Conservation (phyloP, 2,329 filamentous ascomycete species). For the Fusarium pilosicola region DNA sequence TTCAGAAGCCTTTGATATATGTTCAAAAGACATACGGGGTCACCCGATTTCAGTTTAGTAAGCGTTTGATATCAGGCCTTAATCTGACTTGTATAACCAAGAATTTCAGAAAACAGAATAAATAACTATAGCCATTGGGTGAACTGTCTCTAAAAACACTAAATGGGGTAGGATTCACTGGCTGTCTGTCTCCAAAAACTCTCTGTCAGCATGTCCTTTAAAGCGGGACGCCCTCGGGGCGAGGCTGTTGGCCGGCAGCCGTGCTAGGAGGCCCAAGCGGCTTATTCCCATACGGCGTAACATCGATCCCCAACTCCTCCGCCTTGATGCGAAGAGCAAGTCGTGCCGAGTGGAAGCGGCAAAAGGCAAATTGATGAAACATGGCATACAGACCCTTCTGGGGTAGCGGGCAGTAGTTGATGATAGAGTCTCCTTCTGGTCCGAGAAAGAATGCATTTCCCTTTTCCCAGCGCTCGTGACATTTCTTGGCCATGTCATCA, state of each 20-base stretch:
- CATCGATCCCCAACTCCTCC: background rate
- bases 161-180: accelerated
- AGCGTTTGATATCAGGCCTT: no score
- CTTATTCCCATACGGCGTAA: background rate
- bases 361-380: background rate
- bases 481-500: background rate
- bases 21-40: no score
- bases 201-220: no score
- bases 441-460: background rate
- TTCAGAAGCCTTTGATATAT: no score
- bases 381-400: background rate
- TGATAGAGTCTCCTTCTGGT: background rate
- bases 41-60: no score
- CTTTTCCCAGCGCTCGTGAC: background rate
- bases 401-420: background rate
- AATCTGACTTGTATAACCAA: no score
- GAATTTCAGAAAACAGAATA: no score
- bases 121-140: no score
- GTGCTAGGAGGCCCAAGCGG: background rate
- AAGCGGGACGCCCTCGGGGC: background rate
- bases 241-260: background rate
- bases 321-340: background rate
- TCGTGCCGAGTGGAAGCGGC: background rate
- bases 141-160: no score
- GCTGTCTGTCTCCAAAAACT: no score